Base-by-base conservation (phyloP, 2,329 filamentous ascomycete species). In the Aspergillus thermomutatus region DNA sequence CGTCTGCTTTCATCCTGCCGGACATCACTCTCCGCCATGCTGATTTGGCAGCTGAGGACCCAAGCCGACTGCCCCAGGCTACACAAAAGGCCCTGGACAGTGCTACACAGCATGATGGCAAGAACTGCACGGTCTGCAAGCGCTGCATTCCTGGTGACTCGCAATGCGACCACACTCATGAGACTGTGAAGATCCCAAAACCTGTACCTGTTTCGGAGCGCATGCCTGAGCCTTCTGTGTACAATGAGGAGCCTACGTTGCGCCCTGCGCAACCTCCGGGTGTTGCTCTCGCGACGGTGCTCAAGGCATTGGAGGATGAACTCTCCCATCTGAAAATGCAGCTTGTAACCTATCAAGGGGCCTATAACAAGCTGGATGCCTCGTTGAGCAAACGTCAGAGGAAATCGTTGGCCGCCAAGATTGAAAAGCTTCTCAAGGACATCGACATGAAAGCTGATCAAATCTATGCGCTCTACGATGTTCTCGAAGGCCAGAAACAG, bases 381-480 rank as follows among this genome's bases (percentile, higher is more conserved):
- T 82, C 85, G 1, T 70, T 89, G 23, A 85, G 85, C 54, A 86
- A 84, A 61, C 82, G 85, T 34, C 83, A 87, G 64, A 83, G 90
- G 58, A 82, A 86, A 59, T 75, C 77, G 3, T 72, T 92, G 53
- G 82, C 83, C 27, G 79, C 78, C 27, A 82, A 82, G 55, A 87
- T 93, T 37, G 80, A 86, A 59, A 77, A 77, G 23, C 68, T 91
- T 21, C 77, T 88, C 45, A 80, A 81, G 59, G 81, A 83, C 52
- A 83, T 91, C 25, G 88, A 92, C 66, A 81, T 83, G 66, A 91
- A 92, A 74, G 85, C 86, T 26, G 87, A 90, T 59, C 89, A 92
- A 72, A 87, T 96, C 45, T 95, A 96, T 74, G 83, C 85, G 45
- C 79, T 96, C 14, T 90, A 92, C 65, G 91, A 96, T 70, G 90